Evolutionary conservation across 2,329 filamentous ascomycete species (phyloP), one percentile per base, ranked within the genome.

Genomic region (Chaetomium sp.): DNA sequence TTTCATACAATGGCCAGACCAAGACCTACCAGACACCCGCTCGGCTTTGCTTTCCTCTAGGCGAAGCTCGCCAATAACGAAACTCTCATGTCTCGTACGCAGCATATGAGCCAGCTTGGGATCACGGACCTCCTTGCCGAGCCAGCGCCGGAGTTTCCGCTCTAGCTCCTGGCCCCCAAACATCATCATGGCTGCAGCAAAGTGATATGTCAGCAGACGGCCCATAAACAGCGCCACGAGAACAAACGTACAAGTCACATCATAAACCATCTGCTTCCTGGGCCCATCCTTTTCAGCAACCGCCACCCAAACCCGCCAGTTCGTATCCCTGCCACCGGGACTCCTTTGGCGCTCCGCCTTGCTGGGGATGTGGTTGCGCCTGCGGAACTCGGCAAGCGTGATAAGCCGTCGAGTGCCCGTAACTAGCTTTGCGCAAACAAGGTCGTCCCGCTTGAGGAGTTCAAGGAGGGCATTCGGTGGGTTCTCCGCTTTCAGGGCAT

Each of bases 211-310:
- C 6, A 38, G 21, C 13, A 21, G 16, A n/a, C 3, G 1, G 31
- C 31, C 10, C 8, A 33, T 8, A 8, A 33, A 33, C 31, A 33
- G 31, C 31, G 10, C 31, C 31, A 33, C 31, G 4, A 2, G 9
- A 33, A 33, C 25, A 25, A 38, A 65, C 63, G 16, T 56, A 65
- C 63, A 4, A 2, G 63, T 65, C 13, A 65, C 63, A 47, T 65
- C 58, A 29, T 55, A 62, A 1, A 65, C 58, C 55, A 42, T 21
- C 49, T n/a, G 16, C 50, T n/a, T 55, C n/a, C n/a, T n/a, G 25
- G 42, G 9, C 8, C 59, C 35, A 0, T 5, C 42, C 2, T 9
- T 21, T 9, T 57, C 60, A 4, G 16, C 38, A 4, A 42, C 57
- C 4, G 57, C 9, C 13, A 64, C 51, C 62, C 62, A 64, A 23